Conservation (phyloP, 2,329 filamentous ascomycete species). For the Colletotrichum ledebouriae region DNA sequence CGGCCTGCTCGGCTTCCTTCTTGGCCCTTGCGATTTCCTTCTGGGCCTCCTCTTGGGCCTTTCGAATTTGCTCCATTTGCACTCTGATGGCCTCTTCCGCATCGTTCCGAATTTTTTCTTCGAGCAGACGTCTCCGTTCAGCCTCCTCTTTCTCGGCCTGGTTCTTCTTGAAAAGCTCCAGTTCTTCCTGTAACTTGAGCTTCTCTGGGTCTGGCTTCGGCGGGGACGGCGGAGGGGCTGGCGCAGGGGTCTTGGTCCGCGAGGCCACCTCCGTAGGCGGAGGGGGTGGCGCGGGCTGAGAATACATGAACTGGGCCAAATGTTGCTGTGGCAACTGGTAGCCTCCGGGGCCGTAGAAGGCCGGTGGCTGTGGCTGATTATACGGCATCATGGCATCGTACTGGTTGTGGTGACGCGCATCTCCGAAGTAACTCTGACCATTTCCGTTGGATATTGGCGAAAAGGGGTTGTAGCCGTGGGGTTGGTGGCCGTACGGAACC, state of each 20-base stretch:
- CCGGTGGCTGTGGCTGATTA: constrained; percentile 49
- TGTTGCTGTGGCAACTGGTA: constrained; percentile 50
- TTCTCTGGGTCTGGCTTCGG: constrained; percentile 69
- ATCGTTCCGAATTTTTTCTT: constrained; percentile 60
- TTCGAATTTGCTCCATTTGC: constrained; percentile 57
- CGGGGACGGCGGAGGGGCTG: constrained; percentile 56
- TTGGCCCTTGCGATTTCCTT: constrained; percentile 63
- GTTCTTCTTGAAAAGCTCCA: constrained; percentile 64
- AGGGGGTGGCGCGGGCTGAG: constrained; percentile 57
- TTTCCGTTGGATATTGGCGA: constrained; percentile 55
- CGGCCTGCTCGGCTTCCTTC: constrained; percentile 60
- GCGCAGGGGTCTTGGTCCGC: constrained; percentile 52
- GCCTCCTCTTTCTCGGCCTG: constrained; percentile 61
- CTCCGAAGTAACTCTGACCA: constrained; percentile 58
- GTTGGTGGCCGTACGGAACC: constrained; percentile 60
- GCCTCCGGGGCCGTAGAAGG: constrained; percentile 50
- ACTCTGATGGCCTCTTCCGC: constrained; percentile 59
- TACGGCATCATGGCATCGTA: constrained; percentile 66
- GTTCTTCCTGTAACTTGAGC: constrained; percentile 71
- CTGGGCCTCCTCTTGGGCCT: constrained; percentile 60
- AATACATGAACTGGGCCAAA: constrained; percentile 57
- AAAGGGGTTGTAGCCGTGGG: constrained; percentile 61
- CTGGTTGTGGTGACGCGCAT: constrained; percentile 53
- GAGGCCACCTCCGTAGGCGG: constrained; percentile 56
- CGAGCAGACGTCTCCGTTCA: constrained; percentile 59